Evolutionary conservation across 1,284 basidiomycete species (phyloP).

Genomic region (Leccinum pachyderme): DNA sequence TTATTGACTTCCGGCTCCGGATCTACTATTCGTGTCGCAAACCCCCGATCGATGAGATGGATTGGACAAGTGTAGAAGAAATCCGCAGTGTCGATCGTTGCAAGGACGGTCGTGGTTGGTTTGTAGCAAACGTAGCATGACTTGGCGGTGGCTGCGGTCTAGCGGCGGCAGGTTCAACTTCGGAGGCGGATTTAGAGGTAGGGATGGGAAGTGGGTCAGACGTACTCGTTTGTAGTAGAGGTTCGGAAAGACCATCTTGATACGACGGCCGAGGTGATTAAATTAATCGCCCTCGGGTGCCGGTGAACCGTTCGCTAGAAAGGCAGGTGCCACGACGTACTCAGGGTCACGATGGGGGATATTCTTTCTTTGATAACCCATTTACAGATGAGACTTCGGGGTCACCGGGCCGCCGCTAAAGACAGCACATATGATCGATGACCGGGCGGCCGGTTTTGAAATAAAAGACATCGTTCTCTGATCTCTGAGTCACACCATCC

Average conservation of each 20-base stretch:
- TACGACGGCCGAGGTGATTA: not conserved
- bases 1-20: constrained; percentile 40
- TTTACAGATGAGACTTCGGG: not conserved
- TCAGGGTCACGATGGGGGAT: too few species aligned
- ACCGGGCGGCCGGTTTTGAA: not conserved
- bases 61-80: constrained; percentile 70
- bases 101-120: constrained; percentile 70
- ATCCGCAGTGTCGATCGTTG: constrained; percentile 71
- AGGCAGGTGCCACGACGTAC: too few species aligned
- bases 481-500: constrained; percentile 6
- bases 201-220: constrained; percentile 1
- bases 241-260: constrained; percentile 59
- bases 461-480: not conserved
- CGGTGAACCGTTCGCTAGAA: not conserved
- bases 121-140: constrained; percentile 72
- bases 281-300: not conserved
- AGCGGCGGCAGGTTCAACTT: constrained; percentile 7
- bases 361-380: too few species aligned
- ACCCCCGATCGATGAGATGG: constrained; percentile 69
- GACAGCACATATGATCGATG: not conserved
- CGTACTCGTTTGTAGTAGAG: constrained; percentile 76
- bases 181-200: not conserved
- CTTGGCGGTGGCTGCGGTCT: constrained; percentile 68
- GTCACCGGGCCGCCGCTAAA: not conserved
- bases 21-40: constrained; percentile 57